These are phyloP conservation scores for Cucurbita pepo DNA, from an alignment of 306 rosid genomes.

Conservation along the genomic window DNA sequence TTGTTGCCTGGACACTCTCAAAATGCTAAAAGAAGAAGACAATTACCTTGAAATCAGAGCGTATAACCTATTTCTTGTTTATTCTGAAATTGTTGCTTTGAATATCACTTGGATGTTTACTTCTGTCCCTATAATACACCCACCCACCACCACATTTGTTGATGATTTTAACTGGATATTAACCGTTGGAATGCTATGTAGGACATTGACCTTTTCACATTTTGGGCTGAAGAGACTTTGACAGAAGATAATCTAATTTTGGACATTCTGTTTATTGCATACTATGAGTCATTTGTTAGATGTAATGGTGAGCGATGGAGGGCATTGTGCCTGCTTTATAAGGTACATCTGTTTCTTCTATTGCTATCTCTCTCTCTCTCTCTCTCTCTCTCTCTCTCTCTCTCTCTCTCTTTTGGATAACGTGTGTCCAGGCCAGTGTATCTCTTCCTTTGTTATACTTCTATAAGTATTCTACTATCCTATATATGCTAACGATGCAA, in stretches of 20 bases:
- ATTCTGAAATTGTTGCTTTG: background rate
- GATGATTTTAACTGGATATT: background rate
- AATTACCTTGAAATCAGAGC: background rate
- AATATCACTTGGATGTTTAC: background rate
- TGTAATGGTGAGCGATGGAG: slow-evolving; percentile 65
- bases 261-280: slow-evolving; percentile 78
- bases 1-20: background rate
- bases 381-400: background rate
- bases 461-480: background rate
- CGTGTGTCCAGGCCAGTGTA: background rate
- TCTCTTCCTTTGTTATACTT: background rate
- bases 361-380: background rate
- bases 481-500: background rate
- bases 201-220: slow-evolving; percentile 78
- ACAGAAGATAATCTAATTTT: slow-evolving; percentile 77
- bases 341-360: slow-evolving; percentile 27
- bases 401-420: too few relatives aligned
- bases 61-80: background rate
- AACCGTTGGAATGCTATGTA: slow-evolving; percentile 24
- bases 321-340: slow-evolving; percentile 42
- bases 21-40: background rate
- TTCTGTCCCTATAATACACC: background rate
- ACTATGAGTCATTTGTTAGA: slow-evolving; percentile 62
- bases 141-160: background rate
- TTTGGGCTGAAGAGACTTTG: slow-evolving; percentile 96